A percentile compares a stretch with the other conserved stretches of the same genome.
Evolutionary conservation across 257 asterid species (phyloP).

Genomic region (Solanum piurae): DNA sequence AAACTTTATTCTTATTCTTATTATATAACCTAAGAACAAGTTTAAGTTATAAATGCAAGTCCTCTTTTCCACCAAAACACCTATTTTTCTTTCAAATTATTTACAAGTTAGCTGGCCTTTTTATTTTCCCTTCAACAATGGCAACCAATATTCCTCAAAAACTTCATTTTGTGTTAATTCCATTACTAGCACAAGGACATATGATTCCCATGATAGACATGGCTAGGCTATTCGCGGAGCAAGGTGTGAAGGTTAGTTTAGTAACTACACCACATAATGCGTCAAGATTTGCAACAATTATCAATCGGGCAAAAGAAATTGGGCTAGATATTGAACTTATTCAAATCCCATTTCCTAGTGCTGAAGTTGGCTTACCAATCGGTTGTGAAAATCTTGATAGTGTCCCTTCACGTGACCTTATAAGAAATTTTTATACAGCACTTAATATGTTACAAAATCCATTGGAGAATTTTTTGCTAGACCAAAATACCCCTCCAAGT

Average conservation of each 20-base stretch:
- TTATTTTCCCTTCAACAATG: not conserved
- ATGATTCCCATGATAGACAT: conserved; percentile 49
- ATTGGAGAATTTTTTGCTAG: conserved; percentile 22
- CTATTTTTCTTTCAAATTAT: not conserved
- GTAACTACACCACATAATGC: conserved; percentile 60
- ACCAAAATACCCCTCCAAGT: conserved; percentile 35
- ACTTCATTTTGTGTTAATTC: conserved; percentile 24
- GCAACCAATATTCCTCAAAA: not conserved
- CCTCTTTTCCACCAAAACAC: not conserved
- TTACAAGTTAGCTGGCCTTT: not conserved
- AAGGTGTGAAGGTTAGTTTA: conserved; percentile 38
- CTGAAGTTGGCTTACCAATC: conserved; percentile 44
- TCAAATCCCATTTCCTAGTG: conserved; percentile 50
- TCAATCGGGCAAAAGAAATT: conserved; percentile 29
- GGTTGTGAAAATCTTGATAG: conserved; percentile 75
- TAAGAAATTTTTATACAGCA: conserved; percentile 36
- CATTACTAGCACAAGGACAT: conserved; percentile 38
- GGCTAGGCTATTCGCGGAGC: conserved; percentile 30
- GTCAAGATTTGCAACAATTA: conserved; percentile 20
- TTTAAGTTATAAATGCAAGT: conserved; percentile 1
- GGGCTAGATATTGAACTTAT: conserved; percentile 28
- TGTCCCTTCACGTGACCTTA: conserved; percentile 48
- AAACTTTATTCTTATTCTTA: not conserved
- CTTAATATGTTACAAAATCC: conserved; percentile 38
- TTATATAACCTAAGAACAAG: not conserved